Evolutionary conservation across 176 grass and related monocot genomes (phyloP).

Genomic region (Elymus sibiricus): DNA sequence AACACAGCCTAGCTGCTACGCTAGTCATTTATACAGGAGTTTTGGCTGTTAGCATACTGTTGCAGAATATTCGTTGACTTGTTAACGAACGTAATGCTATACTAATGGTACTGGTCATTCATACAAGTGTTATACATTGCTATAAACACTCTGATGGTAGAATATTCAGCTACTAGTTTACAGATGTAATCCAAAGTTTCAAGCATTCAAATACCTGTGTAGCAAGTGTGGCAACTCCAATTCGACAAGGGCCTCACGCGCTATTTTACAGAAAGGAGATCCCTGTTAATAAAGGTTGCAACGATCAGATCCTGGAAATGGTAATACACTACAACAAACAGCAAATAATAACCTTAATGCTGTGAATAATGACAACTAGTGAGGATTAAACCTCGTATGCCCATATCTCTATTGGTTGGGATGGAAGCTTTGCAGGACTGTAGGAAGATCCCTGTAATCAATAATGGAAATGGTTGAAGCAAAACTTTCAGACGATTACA

Average conservation of each 20-base stretch:
- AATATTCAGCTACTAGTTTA: neutral
- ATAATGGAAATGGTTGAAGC: neutral
- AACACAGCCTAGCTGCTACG: neutral
- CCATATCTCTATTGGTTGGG: conserved; percentile 82
- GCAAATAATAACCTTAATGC: neutral
- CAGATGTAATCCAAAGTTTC: neutral
- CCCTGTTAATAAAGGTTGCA: conserved; percentile 34
- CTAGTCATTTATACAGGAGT: neutral
- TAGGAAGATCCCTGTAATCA: conserved; percentile 70
- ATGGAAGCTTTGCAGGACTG: conserved; percentile 64
- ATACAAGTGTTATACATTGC: neutral
- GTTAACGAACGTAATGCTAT: neutral
- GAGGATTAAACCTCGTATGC: conserved; percentile 70
- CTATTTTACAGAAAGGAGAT: conserved; percentile 95
- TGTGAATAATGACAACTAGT: neutral
- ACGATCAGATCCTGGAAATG: conserved; percentile 8
- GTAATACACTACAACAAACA: neutral
- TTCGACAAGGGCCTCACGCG: conserved; percentile 80
- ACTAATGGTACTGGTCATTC: neutral
- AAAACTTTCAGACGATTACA: conserved; percentile 16
- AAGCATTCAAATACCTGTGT: conserved; percentile 49
- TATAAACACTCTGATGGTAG: neutral
- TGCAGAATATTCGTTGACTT: neutral
- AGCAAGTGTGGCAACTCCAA: conserved; percentile 87
- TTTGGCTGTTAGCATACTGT: neutral